These are phyloP conservation scores for Leccinum aurantiacum DNA, from an alignment of 768 basidiomycete genomes.

Conservation along the genomic window DNA sequence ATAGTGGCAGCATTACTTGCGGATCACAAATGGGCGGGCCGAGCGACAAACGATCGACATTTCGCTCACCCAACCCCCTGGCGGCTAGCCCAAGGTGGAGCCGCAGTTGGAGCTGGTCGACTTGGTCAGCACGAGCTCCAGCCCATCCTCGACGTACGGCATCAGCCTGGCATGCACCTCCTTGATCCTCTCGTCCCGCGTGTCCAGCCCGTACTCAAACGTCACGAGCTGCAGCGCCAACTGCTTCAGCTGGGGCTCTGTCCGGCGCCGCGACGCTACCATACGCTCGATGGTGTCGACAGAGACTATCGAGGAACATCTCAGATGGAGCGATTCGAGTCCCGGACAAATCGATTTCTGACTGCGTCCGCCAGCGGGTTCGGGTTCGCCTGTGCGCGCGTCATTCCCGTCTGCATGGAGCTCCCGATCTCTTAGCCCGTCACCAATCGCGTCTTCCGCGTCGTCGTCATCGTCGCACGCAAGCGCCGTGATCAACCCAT, in stretches of 20 bases:
- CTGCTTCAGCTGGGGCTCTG: slow-evolving; percentile 12
- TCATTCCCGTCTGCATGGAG: neutral
- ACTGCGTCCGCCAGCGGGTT: neutral
- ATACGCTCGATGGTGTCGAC: slow-evolving; percentile 24
- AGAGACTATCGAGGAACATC: slow-evolving; percentile 27
- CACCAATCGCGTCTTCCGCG: neutral
- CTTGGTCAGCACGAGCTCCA: slow-evolving; percentile 27
- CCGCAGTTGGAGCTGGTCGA: slow-evolving; percentile 8
- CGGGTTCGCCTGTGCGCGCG: neutral
- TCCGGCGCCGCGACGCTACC: slow-evolving; percentile 25
- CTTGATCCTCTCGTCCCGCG: slow-evolving; percentile 28
- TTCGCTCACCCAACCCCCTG: too few relatives aligned
- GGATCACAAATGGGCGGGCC: too few relatives aligned
- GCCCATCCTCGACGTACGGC: slow-evolving; percentile 22
- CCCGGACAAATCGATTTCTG: slow-evolving; percentile 19
- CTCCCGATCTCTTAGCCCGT: neutral
- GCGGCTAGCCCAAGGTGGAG: neutral
- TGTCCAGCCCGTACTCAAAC: slow-evolving; percentile 32
- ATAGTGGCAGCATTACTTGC: too few relatives aligned
- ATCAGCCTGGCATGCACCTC: slow-evolving; percentile 14
- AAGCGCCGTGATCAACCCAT: slow-evolving; percentile 30
- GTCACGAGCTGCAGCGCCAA: slow-evolving; percentile 28
- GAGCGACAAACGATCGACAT: too few relatives aligned
- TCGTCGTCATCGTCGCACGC: neutral
- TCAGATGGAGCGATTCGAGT: slow-evolving; percentile 25